Base-by-base conservation (phyloP, 2,329 filamentous ascomycete species). In the Penicillium sp. region DNA sequence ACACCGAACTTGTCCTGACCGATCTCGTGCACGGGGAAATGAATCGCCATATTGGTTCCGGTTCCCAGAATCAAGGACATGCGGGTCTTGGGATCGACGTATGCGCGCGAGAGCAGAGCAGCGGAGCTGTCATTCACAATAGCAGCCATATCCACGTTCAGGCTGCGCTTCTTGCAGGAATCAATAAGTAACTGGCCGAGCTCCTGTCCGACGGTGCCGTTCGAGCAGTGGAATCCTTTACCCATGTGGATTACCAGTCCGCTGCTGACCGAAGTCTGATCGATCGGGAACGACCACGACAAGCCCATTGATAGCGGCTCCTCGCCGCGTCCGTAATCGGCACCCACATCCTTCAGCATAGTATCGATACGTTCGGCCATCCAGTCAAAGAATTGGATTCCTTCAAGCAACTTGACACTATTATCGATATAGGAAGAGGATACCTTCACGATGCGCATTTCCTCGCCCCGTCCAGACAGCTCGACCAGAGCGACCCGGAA, bases 261-360 rank as follows among this genome's bases (percentile, higher is more conserved):
- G 41, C 74, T 79, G 46, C 77, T 74, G 47, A 76, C 74, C 10
- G 81, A 84, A 4, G 81, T 85, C 68, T 84, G 81, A 66, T 84
- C 79, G 47, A 86, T 76, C 0, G 82, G 82, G 64, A 86, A 85
- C 3, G 82, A 84, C 82, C 82, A 86, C 2, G 82, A 80, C 54
- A 86, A 59, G 3, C 82, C 82, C 74, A 84, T 80, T 4, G 76
- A 72, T 47, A 84, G 66, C 9, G 71, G 72, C 3, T 65, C 64
- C 12, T 59, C 54, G 39, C 63, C 66, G 6, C 68, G 64, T 15
- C 66, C 67, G 38, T 70, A 73, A 46, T 73, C 70, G 27, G 73
- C 66, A 20, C 67, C 57, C 60, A 71, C 66, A 52, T 68, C 54
- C 62, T 65, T 66, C 42, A 84, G 67, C 65, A 80, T 79, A 7